Percentiles rank a stretch among this genome's conserved stretches.
phyloP scores from a whole-genome alignment of 352 stramenopile genomes.

The Phytophthora ohioensis region DNA sequence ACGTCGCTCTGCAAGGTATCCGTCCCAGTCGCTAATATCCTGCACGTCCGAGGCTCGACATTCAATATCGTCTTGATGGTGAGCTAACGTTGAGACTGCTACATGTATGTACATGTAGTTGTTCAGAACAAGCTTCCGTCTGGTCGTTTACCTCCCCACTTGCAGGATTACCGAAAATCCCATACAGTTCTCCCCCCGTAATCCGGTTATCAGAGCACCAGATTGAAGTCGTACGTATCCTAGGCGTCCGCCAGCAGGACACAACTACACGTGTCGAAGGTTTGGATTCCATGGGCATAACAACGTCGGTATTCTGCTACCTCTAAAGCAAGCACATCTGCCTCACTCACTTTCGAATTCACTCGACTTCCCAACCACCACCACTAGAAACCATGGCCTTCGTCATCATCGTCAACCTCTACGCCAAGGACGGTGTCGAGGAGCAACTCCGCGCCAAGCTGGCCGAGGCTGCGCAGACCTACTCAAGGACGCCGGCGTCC shows the following conservation, averaged over 20 bases:
- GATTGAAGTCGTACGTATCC: constrained; percentile 29
- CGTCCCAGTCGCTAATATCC: not conserved
- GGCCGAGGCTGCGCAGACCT: constrained; percentile 21
- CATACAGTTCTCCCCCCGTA: not conserved
- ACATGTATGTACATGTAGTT: not conserved
- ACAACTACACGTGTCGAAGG: constrained; percentile 1
- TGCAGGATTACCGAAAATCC: constrained; percentile 11
- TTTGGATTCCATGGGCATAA: not conserved
- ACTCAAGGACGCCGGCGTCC: constrained; percentile 26
- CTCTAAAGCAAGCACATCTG: not conserved
- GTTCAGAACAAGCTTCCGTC: not conserved
- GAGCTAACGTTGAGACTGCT: not conserved
- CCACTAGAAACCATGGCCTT: constrained; percentile 26
- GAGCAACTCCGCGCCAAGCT: constrained; percentile 31
- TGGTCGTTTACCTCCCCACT: too few species aligned
- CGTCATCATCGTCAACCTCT: constrained; percentile 30
- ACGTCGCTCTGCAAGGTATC: too few species aligned
- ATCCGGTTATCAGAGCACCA: constrained; percentile 12
- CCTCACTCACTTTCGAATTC: constrained; percentile 31
- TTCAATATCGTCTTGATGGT: too few species aligned
- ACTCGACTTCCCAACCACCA: constrained; percentile 16
- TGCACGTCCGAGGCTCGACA: too few species aligned
- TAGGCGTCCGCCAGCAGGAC: not conserved
- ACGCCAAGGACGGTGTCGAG: constrained; percentile 33
- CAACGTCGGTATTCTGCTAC: not conserved